Evolutionary conservation across 495 filamentous ascomycete species (phyloP).

Genomic region (Cercophora sp.): DNA sequence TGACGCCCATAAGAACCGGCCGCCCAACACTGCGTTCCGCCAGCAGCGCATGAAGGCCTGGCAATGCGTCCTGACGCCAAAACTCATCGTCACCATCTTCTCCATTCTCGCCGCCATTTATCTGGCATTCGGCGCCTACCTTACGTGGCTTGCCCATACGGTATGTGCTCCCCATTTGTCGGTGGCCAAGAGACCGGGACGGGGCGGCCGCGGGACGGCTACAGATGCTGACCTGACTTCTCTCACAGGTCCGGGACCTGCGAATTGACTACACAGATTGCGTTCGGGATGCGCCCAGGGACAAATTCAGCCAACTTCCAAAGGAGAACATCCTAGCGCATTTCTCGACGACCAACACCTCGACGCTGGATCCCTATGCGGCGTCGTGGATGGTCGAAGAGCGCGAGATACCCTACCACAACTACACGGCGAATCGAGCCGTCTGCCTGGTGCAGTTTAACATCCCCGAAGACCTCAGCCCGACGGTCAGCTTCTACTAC

Average conservation of each 20-base stretch:
- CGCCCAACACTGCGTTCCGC: conserved; percentile 35
- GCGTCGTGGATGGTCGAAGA: conserved; percentile 27
- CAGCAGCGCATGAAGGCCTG: conserved; percentile 37
- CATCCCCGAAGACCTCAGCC: conserved; percentile 69
- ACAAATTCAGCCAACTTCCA: conserved; percentile 43
- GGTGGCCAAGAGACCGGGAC: not conserved
- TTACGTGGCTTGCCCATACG: conserved; percentile 31
- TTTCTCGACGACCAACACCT: conserved; percentile 56
- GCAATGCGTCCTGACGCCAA: conserved; percentile 36
- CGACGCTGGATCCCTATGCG: conserved; percentile 20
- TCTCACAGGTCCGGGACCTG: conserved; percentile 78
- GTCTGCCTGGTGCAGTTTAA: conserved; percentile 69
- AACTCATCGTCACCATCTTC: conserved; percentile 35
- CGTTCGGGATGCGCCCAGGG: conserved; percentile 41
- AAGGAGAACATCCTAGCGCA: conserved; percentile 53
- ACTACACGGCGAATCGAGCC: conserved; percentile 16
- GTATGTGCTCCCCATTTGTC: conserved; percentile 14
- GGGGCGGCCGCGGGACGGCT: too few species aligned
- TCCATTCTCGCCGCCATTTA: conserved; percentile 33
- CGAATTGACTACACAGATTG: conserved; percentile 87
- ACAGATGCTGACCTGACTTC: conserved; percentile 23
- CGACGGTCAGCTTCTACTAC: conserved; percentile 89
- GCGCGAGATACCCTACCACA: conserved; percentile 17
- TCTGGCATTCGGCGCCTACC: conserved; percentile 32
- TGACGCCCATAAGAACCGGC: conserved; percentile 31